Base-by-base conservation (phyloP, 2,329 filamentous ascomycete species). In the Xenosphaeropsis pyriputrescens region DNA sequence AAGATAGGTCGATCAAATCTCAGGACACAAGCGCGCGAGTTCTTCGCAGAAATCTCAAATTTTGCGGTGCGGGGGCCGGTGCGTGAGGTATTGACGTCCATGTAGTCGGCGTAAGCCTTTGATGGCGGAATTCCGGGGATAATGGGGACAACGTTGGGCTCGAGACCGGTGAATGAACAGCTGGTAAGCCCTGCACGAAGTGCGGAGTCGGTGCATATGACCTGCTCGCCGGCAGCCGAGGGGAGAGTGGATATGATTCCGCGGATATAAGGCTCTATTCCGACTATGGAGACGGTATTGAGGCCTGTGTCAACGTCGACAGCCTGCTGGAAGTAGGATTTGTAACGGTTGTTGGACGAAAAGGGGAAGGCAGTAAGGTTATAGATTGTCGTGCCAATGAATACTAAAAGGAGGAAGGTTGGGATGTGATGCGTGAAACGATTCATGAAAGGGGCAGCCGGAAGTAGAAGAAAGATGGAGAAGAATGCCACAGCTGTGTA, bases 321-420 rank as follows among this genome's bases (percentile, higher is more conserved):
- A 8, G 72, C 72, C 55, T 98, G 88, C 36, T 83, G 65, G 56
- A 96, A 95, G 57, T 78, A 93, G 35, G 89, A 68, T 58, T 96
- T 96, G 57, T 93, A 75, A 29, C 85, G 73, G 53, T 78, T 82
- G 41, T 75, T 69, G 16, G 72, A 62, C 0, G 85, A 91, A 59
- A 96, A 96, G 0, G 91, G 91, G 57, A 94, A 95, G 2, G 83
- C 84, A 2, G 73, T 61, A 4, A 95, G 70, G 52, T 93, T 93
- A 63, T 94, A 96, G 39, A 88, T 70, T 18, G 93, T 61, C 1
- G 85, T 93, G 19, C 68, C 83, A 17, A 74, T 51, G 43, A 86
- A 84, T 7, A 94, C 62, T 11, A 79, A 53, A 18, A 93, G 65
- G 13, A 95, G 58, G 48, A 93, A 77, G 0, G 79, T 62, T 0